Evolutionary conservation across 1,139 yeast species (phyloP).

Genomic region (Protomyces lactucae-debilis): DNA sequence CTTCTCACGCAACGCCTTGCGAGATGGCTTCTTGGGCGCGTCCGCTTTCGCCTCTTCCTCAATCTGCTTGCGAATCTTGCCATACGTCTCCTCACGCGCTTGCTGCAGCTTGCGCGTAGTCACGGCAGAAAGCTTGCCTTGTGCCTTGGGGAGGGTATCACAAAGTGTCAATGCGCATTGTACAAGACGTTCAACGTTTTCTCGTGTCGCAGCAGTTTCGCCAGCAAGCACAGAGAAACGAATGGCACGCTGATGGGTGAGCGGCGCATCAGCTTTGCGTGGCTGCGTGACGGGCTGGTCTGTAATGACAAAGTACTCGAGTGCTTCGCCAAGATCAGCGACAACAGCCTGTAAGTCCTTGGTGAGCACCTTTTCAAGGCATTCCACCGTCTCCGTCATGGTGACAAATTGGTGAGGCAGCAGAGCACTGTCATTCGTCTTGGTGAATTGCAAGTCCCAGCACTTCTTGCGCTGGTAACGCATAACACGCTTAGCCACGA

Average conservation of each 20-base stretch:
- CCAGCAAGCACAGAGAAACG: conserved; percentile 4
- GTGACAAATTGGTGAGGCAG: conserved; percentile 68
- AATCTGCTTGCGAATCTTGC: conserved; percentile 46
- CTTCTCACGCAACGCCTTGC: conserved; percentile 59
- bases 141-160: conserved; percentile 48
- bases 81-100: conserved; percentile 53
- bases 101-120: conserved; percentile 50
- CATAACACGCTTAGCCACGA: conserved; percentile 84
- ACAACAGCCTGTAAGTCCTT: conserved; percentile 52
- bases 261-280: conserved; percentile 52
- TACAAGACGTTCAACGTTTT: conserved; percentile 21
- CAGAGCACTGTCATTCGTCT: conserved; percentile 54
- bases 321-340: conserved; percentile 46
- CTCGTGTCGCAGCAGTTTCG: conserved; percentile 2
- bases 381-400: conserved; percentile 84
- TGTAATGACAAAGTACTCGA: conserved; percentile 70
- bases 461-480: conserved; percentile 66
- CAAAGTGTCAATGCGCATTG: conserved; percentile 48
- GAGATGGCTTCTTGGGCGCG: conserved; percentile 71
- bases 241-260: not conserved
- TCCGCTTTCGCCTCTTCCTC: conserved; percentile 61
- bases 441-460: conserved; percentile 79
- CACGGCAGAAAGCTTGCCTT: conserved; percentile 46
- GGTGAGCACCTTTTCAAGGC: conserved; percentile 60
- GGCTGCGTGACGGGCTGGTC: conserved; percentile 54